Evolutionary conservation across 2,329 filamentous ascomycete genomes (phyloP).

Genomic region (Calonectria henricotiae): DNA sequence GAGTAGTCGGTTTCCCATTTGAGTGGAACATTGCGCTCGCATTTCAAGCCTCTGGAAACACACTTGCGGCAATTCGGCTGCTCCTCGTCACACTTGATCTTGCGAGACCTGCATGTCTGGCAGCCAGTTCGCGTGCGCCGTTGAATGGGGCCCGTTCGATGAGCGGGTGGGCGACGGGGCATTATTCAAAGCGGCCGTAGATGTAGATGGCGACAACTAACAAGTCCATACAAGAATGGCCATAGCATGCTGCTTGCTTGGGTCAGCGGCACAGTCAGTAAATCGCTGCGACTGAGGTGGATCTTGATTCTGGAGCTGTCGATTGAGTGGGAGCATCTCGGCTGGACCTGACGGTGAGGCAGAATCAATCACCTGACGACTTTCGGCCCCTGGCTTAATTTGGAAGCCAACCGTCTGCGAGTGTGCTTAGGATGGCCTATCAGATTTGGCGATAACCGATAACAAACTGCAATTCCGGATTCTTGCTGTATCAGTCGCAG

Average conservation of each 20-base stretch:
- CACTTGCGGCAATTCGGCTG: conserved; percentile 16
- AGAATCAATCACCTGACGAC: background rate
- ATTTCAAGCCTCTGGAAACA: background rate
- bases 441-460: too few relatives aligned
- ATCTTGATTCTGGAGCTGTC: background rate
- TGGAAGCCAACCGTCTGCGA: too few relatives aligned
- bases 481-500: background rate
- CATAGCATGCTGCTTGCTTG: too few relatives aligned
- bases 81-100: conserved; percentile 28
- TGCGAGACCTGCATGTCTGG: conserved; percentile 20
- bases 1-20: conserved; percentile 56
- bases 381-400: too few relatives aligned
- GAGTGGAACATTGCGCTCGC: conserved; percentile 29
- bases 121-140: conserved; percentile 27
- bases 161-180: conserved; percentile 15
- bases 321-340: background rate
- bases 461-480: background rate
- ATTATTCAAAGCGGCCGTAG: background rate
- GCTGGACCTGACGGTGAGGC: background rate
- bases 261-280: too few relatives aligned
- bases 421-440: too few relatives aligned
- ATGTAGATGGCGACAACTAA: too few relatives aligned
- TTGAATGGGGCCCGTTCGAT: background rate
- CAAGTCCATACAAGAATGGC: too few relatives aligned
- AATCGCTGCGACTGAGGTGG: background rate